Conservation (phyloP, 2,329 filamentous ascomycete species). For the Lizonia empirigonia region DNA sequence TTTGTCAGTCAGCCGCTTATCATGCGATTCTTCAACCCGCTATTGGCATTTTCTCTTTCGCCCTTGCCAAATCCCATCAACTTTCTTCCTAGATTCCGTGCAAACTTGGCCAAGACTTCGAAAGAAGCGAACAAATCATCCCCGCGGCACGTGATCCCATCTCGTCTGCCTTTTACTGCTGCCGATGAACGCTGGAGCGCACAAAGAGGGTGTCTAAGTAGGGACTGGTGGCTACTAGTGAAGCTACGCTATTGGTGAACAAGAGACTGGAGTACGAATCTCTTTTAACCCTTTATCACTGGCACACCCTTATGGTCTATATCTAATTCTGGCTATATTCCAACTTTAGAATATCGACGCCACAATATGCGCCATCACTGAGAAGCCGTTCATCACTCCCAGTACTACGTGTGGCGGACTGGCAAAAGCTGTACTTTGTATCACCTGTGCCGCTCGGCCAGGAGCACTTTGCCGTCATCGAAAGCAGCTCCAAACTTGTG, state of each 20-base stretch:
- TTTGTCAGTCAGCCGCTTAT: neutral
- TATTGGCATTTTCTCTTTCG: neutral
- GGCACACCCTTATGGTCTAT: neutral
- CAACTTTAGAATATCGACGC: slow-evolving; percentile 38
- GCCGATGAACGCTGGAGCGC: neutral
- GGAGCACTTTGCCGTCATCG: slow-evolving; percentile 39
- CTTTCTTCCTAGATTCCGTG: slow-evolving; percentile 11
- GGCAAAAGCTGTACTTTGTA: neutral
- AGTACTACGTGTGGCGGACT: neutral
- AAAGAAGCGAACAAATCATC: too few relatives aligned
- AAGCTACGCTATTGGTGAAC: slow-evolving; percentile 12
- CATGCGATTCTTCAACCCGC: neutral
- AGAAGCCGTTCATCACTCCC: neutral
- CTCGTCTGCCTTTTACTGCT: neutral
- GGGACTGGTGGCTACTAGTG: slow-evolving; percentile 11
- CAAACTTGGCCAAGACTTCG: slow-evolving; percentile 5
- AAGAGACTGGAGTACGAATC: neutral
- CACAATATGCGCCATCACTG: slow-evolving; percentile 6
- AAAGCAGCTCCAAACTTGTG: slow-evolving; percentile 45
- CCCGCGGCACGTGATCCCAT: too few relatives aligned
- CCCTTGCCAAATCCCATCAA: slow-evolving; percentile 6
- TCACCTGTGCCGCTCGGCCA: neutral
- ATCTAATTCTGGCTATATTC: slow-evolving; percentile 41
- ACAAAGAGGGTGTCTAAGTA: slow-evolving; percentile 7
- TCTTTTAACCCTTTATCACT: neutral